Evolutionary conservation across 306 rosid species (phyloP), one percentile per base, ranked within the genome.

Genomic region (Sicyos edulis): DNA sequence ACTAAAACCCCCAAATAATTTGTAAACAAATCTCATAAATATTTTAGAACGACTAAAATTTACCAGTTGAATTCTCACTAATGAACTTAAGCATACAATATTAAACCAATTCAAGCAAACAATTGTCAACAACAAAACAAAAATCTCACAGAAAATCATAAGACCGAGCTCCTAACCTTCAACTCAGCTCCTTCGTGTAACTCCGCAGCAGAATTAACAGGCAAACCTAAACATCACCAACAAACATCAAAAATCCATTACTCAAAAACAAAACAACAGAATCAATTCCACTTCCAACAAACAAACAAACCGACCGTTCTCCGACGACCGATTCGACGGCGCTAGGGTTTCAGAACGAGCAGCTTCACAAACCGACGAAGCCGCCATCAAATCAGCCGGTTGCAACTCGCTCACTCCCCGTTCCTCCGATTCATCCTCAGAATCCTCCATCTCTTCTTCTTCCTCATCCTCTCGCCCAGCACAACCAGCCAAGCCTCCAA

Each of bases 291-390:
- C 42, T 15, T 8, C 55, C 64, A 77, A 80, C 61, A 45, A 34
- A 45, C 50, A 22, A 58, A 24, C 83, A 75, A 61, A 68, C 70
- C 34, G 85, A 81, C 76, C 77, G 37, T 80, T 76, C 80, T 60
- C 73, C 8, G 73, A 42, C 4, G 72, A 54, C 52, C 63, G 78
- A 76, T 26, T 42, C 55, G 82, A 50, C 64, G 2, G 70, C 50
- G 54, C 83, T 89, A 88, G 96, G 96, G 98, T 90, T 88, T 82
- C 85, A 16, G 57, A 83, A 70, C 50, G 70, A 15, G 51, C 71
- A 7, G 65, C 71, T 61, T 52, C 74, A 12, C 7, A 17, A 9
- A 45, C 6, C 19, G 77, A 73, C 21, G 15, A 52, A 21, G 65
- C 76, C 55, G 73, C 72, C 58, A 1, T 76, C 17, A 64, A 73